Percentiles rank a stretch among this genome's conserved stretches.
Conservation (phyloP, 202 grass and related monocot species). For the Saccharum hybrid region DNA sequence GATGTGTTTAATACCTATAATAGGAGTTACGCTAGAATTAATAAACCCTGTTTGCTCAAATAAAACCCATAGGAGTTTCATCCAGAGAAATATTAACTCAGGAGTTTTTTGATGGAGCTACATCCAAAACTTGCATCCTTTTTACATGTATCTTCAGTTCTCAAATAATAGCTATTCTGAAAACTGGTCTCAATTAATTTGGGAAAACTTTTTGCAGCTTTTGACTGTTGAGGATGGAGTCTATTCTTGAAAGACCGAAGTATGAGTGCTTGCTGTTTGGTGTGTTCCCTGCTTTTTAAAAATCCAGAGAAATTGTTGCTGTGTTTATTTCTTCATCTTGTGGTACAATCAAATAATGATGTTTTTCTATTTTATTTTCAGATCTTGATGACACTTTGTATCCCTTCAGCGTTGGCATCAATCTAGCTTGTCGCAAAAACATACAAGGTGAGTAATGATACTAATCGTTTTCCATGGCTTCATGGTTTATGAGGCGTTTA, state of each 20-base stretch:
- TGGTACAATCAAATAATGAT: conserved; percentile 7
- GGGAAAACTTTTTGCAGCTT: conserved; percentile 25
- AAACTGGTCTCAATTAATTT: not conserved
- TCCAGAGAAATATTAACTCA: not conserved
- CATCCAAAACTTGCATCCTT: not conserved
- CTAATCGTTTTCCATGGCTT: conserved; percentile 4
- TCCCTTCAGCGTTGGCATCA: conserved; percentile 55
- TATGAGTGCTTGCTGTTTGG: conserved; percentile 74
- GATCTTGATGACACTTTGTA: conserved; percentile 84
- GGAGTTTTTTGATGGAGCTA: conserved; percentile 5
- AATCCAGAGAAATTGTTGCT: not conserved
- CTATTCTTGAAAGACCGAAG: conserved; percentile 45
- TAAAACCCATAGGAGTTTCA: not conserved
- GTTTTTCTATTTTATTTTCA: conserved; percentile 42
- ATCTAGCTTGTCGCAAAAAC: conserved; percentile 69
- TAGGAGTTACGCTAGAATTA: not conserved
- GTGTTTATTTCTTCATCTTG: not conserved
- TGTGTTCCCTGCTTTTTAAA: conserved; percentile 22
- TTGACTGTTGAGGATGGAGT: conserved; percentile 41
- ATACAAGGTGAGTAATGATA: conserved; percentile 57
- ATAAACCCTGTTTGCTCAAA: not conserved
- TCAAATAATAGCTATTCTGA: not conserved
- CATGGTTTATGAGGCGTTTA: conserved; percentile 15
- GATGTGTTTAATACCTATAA: not conserved
- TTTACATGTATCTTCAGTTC: not conserved